Conservation (phyloP, 805 yeast genomes). For the Zygoascus bituminiphila region DNA sequence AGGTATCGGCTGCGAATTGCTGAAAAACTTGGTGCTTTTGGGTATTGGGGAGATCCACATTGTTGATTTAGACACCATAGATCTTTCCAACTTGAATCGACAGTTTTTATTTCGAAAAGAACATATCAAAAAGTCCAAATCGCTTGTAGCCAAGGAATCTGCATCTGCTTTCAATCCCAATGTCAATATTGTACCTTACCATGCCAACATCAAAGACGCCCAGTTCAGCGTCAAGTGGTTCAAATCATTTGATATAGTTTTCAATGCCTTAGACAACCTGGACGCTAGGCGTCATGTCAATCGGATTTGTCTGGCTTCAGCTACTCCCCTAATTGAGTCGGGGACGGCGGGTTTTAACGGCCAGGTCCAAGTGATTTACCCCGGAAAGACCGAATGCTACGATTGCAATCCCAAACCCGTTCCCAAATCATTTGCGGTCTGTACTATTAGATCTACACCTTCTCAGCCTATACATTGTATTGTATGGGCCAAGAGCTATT, state of each 20-base stretch:
- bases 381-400: slow-evolving; percentile 80
- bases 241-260: slow-evolving; percentile 63
- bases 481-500: slow-evolving; percentile 93
- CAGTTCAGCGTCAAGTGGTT: slow-evolving; percentile 73
- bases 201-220: slow-evolving; percentile 81
- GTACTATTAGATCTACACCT: slow-evolving; percentile 95
- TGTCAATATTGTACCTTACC: slow-evolving; percentile 67
- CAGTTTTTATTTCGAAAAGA: slow-evolving; percentile 85
- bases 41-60: slow-evolving; percentile 84
- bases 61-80: slow-evolving; percentile 94
- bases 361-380: slow-evolving; percentile 85
- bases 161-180: slow-evolving; percentile 64
- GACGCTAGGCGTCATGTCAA: slow-evolving; percentile 91
- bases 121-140: slow-evolving; percentile 84
- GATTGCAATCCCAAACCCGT: slow-evolving; percentile 83
- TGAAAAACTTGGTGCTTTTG: slow-evolving; percentile 69
- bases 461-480: slow-evolving; percentile 93
- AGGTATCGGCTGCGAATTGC: slow-evolving; percentile 89
- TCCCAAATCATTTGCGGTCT: slow-evolving; percentile 88
- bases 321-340: slow-evolving; percentile 76
- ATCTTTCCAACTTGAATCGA: slow-evolving; percentile 82
- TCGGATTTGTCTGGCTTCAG: slow-evolving; percentile 63
- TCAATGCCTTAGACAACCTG: slow-evolving; percentile 88
- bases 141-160: slow-evolving; percentile 75
- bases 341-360: slow-evolving; percentile 96